These are phyloP conservation scores for Thymus quinquecostatus DNA, from an alignment of 257 asterid genomes.

Conservation along the genomic window DNA sequence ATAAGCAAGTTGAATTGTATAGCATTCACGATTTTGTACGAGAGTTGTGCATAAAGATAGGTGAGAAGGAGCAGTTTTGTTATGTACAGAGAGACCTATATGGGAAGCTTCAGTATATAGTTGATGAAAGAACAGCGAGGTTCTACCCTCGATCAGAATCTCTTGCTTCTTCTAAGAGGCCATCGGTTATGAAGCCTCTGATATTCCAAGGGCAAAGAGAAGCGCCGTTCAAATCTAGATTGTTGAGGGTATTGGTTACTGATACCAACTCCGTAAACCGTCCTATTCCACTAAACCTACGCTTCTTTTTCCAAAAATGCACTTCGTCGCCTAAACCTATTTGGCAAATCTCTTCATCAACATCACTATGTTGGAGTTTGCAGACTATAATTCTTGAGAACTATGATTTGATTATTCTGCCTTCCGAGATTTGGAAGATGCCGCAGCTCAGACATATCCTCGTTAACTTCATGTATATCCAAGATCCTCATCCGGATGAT, in stretches of 20 bases:
- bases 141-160: too few relatives aligned
- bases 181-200: too few relatives aligned
- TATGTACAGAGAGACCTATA: neutral
- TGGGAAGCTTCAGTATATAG: too few relatives aligned
- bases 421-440: neutral
- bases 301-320: neutral
- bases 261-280: too few relatives aligned
- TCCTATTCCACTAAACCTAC: too few relatives aligned
- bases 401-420: neutral
- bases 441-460: neutral
- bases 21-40: slow-evolving; percentile 19
- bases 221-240: too few relatives aligned
- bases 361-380: slow-evolving; percentile 20
- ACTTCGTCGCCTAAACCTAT: too few relatives aligned
- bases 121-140: neutral
- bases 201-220: too few relatives aligned
- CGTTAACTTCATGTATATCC: too few relatives aligned
- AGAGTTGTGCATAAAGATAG: neutral
- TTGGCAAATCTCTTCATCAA: neutral
- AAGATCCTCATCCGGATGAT: neutral
- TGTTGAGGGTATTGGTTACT: too few relatives aligned
- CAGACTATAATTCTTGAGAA: neutral
- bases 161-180: too few relatives aligned
- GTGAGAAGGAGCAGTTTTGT: slow-evolving; percentile 15
- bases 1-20: neutral